Evolutionary conservation across 345 rosid genomes (phyloP).

Genomic region (Erodium maritimum): DNA sequence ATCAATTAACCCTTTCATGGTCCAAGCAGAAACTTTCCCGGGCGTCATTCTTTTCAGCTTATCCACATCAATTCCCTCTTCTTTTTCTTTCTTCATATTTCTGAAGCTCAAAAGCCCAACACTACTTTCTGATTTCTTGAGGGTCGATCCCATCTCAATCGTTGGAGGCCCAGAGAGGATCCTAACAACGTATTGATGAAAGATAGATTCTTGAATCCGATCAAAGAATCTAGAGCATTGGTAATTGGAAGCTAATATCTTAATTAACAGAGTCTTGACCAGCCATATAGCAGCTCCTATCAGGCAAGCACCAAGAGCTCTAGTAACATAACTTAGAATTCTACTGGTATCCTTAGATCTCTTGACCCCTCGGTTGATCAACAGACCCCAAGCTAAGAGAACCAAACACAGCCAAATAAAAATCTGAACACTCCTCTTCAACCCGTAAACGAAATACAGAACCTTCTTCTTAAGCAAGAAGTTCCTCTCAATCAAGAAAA

Average conservation of each 20-base stretch:
- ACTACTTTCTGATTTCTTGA: not conserved
- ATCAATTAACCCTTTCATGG: conserved; percentile 26
- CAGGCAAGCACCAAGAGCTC: not conserved
- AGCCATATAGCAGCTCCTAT: conserved; percentile 1
- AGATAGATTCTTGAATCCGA: conserved; percentile 6
- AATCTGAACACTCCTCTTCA: conserved; percentile 24
- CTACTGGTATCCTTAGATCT: conserved; percentile 8
- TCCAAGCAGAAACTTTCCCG: conserved; percentile 29
- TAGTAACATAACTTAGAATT: not conserved
- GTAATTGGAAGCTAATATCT: conserved; percentile 1
- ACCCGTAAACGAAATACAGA: conserved; percentile 22
- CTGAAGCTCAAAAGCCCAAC: not conserved
- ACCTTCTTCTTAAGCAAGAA: conserved; percentile 30
- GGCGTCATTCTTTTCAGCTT: conserved; percentile 23
- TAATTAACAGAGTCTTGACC: conserved; percentile 1
- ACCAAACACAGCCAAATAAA: conserved; percentile 21
- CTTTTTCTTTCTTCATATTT: conserved; percentile 12
- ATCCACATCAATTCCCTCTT: conserved; percentile 25
- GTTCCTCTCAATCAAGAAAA: conserved; percentile 25
- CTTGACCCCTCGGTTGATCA: conserved; percentile 16
- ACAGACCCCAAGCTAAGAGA: conserved; percentile 26
- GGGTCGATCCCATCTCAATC: not conserved
- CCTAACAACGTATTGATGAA: conserved; percentile 5
- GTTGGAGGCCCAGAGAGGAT: conserved; percentile 4
- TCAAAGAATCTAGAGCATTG: conserved; percentile 6